Percentiles rank a stretch among this genome's conserved stretches.
Evolutionary conservation across 169 alveolate species (phyloP).

Genomic region (Plasmodium cynomolgi): DNA sequence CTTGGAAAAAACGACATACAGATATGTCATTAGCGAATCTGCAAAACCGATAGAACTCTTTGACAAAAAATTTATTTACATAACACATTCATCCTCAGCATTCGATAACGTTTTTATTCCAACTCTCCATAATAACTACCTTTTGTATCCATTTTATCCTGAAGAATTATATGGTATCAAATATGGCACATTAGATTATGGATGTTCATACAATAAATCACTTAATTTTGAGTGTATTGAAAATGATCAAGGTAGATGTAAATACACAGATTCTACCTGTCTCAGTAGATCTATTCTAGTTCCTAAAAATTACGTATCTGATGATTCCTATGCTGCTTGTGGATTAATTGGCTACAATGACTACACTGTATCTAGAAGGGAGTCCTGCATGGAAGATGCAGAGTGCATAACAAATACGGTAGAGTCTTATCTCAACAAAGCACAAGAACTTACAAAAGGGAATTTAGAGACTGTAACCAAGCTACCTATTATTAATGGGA

Average conservation of each 20-base stretch:
- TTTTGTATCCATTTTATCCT: constrained; percentile 67
- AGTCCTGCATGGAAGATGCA: constrained; percentile 1
- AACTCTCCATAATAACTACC: background rate
- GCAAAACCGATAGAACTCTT: background rate
- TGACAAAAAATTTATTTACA: constrained; percentile 6
- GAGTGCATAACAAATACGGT: constrained; percentile 11
- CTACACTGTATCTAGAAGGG: background rate
- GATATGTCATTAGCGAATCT: constrained; percentile 31
- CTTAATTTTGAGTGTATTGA: constrained; percentile 59
- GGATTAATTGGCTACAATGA: constrained; percentile 25
- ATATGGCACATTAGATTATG: constrained; percentile 66
- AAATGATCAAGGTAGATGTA: constrained; percentile 15
- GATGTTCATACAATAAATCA: constrained; percentile 38
- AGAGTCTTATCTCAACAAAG: constrained; percentile 29
- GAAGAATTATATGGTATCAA: constrained; percentile 41
- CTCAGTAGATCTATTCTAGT: constrained; percentile 17
- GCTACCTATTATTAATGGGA: constrained; percentile 56
- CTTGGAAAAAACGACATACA: background rate
- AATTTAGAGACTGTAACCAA: constrained; percentile 22
- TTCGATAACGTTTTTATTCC: constrained; percentile 50
- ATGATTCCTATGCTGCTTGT: background rate
- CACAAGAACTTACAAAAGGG: constrained; percentile 19
- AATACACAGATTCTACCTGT: constrained; percentile 42
- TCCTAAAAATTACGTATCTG: constrained; percentile 2
- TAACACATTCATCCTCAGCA: constrained; percentile 30